A percentile compares a stretch with the other conserved stretches of the same genome.
These are phyloP conservation scores for Rosa chinensis DNA, from an alignment of 306 rosid species.

Conservation along the genomic window DNA sequence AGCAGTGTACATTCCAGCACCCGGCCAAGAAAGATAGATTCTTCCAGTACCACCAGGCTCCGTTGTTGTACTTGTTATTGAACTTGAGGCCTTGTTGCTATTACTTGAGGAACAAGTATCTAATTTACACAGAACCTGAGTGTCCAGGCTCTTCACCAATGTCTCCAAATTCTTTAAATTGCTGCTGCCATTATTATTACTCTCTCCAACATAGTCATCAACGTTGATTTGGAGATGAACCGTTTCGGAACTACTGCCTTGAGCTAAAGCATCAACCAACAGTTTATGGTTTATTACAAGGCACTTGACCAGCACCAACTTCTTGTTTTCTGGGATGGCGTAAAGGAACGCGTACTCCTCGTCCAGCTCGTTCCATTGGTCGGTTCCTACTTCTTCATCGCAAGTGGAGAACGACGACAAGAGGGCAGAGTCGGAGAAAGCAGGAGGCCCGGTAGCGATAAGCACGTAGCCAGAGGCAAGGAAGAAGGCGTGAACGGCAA, in stretches of 20 bases:
- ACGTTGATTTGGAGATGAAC: constrained; percentile 16
- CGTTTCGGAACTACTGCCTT: constrained; percentile 26
- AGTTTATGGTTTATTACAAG: constrained; percentile 64
- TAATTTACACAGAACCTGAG: not conserved
- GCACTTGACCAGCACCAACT: constrained; percentile 48
- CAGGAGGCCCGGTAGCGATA: too few relatives aligned
- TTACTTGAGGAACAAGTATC: not conserved
- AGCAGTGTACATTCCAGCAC: not conserved
- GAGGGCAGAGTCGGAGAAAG: too few relatives aligned
- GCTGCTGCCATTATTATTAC: constrained; percentile 41
- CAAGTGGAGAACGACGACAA: too few relatives aligned
- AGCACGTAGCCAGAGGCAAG: too few relatives aligned
- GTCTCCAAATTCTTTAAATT: constrained; percentile 65
- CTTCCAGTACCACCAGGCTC: not conserved
- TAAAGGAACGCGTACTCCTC: too few relatives aligned
- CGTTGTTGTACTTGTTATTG: not conserved
- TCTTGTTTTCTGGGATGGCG: too few relatives aligned
- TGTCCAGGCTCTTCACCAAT: constrained; percentile 50
- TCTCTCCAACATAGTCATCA: constrained; percentile 48
- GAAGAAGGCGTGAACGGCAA: too few relatives aligned
- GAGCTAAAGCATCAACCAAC: constrained; percentile 41
- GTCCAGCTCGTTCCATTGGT: too few relatives aligned
- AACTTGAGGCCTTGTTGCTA: not conserved
- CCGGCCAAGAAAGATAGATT: too few relatives aligned
- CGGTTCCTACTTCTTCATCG: too few relatives aligned